These are phyloP conservation scores for Auricularia heimuer DNA, from an alignment of 768 basidiomycete genomes.

Conservation along the genomic window DNA sequence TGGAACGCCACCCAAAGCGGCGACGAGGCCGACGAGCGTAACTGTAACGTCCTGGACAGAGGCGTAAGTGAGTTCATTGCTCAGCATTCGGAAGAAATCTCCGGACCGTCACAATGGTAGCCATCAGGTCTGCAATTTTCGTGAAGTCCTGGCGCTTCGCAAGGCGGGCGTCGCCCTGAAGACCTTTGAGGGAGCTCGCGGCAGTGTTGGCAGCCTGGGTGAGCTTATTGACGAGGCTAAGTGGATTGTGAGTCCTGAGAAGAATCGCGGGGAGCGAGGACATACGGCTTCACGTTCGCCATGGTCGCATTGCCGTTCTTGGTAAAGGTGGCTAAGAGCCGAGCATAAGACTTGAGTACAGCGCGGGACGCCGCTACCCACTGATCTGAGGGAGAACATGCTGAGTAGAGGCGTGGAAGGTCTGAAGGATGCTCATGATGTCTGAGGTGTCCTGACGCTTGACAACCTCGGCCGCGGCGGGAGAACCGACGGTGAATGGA, in stretches of 20 bases:
- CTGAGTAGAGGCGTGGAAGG: not conserved
- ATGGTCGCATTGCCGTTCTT: not conserved
- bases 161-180: not conserved
- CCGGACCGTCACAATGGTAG: not conserved
- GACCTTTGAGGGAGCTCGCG: not conserved
- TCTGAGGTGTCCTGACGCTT: not conserved
- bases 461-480: not conserved
- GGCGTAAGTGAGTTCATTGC: not conserved
- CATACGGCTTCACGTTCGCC: not conserved
- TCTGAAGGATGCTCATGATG: not conserved
- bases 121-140: not conserved
- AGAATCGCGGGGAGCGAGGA: not conserved
- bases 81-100: not conserved
- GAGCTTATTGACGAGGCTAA: not conserved
- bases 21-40: not conserved
- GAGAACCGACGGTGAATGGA: not conserved
- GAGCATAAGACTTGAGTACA: not conserved
- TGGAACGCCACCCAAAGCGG: not conserved
- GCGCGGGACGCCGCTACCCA: not conserved
- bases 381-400: not conserved
- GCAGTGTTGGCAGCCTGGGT: not conserved
- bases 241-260: too few relatives aligned
- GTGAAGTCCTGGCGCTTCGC: not conserved
- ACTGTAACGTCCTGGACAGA: not conserved
- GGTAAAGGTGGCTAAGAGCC: not conserved